A percentile compares a stretch with the other conserved stretches of the same genome.
Evolutionary conservation across 2,329 filamentous ascomycete species (phyloP).

Genomic region (Sporothrix luriei): DNA sequence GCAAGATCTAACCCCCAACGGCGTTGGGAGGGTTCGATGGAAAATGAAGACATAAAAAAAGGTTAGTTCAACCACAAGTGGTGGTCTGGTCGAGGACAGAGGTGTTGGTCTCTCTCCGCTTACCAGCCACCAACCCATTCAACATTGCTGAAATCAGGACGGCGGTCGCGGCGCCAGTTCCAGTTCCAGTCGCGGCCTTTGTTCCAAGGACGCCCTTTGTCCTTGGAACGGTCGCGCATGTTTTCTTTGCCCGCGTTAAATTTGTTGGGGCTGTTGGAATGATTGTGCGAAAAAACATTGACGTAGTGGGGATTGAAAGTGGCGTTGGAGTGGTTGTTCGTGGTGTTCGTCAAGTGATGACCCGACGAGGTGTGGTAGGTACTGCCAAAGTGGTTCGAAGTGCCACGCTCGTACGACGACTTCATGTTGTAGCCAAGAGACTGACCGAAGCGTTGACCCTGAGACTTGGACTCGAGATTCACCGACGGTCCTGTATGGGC

Average conservation of each 20-base stretch:
- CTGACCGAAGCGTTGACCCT: constrained; percentile 49
- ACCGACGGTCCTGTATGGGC: constrained; percentile 60
- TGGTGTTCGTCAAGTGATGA: constrained; percentile 7
- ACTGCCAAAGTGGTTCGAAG: constrained; percentile 51
- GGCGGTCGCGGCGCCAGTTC: constrained; percentile 64
- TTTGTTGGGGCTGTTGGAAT: constrained; percentile 22
- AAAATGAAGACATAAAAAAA: constrained; percentile 33
- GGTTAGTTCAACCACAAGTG: constrained; percentile 64
- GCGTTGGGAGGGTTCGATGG: constrained; percentile 27
- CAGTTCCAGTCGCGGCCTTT: constrained; percentile 63
- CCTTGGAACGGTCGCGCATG: constrained; percentile 42
- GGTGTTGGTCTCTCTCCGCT: constrained; percentile 50
- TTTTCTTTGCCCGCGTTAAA: constrained; percentile 45
- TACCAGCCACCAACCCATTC: constrained; percentile 96
- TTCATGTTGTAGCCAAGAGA: constrained; percentile 51
- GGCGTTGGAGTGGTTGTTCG: constrained; percentile 18
- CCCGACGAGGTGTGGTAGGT: neutral
- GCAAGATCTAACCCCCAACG: constrained; percentile 33
- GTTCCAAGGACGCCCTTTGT: constrained; percentile 59
- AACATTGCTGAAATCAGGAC: constrained; percentile 72
- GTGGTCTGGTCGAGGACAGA: constrained; percentile 47
- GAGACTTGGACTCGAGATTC: constrained; percentile 50
- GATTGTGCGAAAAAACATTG: constrained; percentile 26
- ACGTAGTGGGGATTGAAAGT: constrained; percentile 26
- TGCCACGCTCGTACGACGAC: constrained; percentile 52